Evolutionary conservation across 2,329 filamentous ascomycete species (phyloP).

Genomic region (Phialocephala subalpina): DNA sequence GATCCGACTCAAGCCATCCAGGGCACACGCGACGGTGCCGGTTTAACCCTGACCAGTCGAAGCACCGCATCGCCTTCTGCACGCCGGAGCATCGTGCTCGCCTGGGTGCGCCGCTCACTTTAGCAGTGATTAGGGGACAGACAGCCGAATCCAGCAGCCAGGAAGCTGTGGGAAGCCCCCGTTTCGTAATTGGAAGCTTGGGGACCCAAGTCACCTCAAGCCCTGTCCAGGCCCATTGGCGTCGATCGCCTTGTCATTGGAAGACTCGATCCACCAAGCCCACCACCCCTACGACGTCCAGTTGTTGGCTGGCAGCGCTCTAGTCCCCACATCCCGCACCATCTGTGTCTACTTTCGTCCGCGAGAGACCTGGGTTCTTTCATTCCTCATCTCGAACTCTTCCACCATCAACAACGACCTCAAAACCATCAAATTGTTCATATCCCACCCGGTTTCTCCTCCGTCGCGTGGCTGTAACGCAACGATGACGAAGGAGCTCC

Average conservation of each 20-base stretch:
- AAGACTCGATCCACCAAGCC: constrained; percentile 17
- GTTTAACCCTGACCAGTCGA: not conserved
- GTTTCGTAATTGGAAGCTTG: constrained; percentile 29
- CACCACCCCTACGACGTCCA: constrained; percentile 16
- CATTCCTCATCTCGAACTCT: constrained; percentile 34
- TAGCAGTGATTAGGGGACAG: constrained; percentile 29
- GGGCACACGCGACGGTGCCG: constrained; percentile 10
- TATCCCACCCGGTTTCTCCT: constrained; percentile 8
- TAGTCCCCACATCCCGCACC: constrained; percentile 35
- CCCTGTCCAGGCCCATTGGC: constrained; percentile 22
- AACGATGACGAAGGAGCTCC: constrained; percentile 47
- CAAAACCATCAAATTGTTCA: not conserved
- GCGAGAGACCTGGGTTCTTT: constrained; percentile 33
- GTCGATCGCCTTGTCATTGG: constrained; percentile 36
- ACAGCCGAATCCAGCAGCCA: constrained; percentile 22
- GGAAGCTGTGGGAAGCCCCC: constrained; percentile 16
- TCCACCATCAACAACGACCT: constrained; percentile 16
- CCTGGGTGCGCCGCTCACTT: constrained; percentile 19
- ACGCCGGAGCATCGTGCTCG: not conserved
- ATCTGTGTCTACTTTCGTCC: constrained; percentile 31
- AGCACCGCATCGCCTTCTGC: not conserved
- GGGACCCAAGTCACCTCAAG: constrained; percentile 4
- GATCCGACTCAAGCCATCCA: not conserved
- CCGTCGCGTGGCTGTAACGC: constrained; percentile 22
- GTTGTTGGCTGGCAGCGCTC: constrained; percentile 21